Evolutionary conservation across 78 protist genomes (phyloP).

Genomic region (Tieghemostelium lacteum): DNA sequence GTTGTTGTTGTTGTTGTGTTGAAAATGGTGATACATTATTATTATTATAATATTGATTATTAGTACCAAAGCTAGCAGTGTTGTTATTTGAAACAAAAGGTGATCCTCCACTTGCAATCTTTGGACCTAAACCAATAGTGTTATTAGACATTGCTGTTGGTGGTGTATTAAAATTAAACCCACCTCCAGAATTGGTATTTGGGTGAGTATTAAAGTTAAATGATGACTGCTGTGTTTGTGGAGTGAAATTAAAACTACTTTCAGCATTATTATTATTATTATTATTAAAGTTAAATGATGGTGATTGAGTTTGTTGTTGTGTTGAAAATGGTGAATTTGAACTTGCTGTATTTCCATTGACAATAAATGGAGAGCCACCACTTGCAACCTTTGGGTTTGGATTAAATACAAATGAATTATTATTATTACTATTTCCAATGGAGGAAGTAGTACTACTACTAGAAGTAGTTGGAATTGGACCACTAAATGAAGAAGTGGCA

Average conservation of each 20-base stretch:
- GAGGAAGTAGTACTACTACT: not conserved
- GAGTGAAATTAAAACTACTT: too few species aligned
- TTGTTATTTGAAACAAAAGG: not conserved
- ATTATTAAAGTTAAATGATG: not conserved
- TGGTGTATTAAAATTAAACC: not conserved
- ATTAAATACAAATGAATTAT: not conserved
- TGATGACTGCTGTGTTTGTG: too few species aligned
- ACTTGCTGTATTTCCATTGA: not conserved
- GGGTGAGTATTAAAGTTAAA: too few species aligned
- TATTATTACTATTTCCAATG: not conserved
- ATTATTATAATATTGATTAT: too few species aligned
- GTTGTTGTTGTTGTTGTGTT: too few species aligned
- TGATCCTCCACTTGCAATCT: not conserved
- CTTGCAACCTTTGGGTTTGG: not conserved
- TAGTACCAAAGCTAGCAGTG: not conserved
- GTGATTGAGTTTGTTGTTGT: not conserved
- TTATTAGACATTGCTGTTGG: not conserved
- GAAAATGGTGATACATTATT: too few species aligned
- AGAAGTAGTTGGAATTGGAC: not conserved
- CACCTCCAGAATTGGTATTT: too few species aligned
- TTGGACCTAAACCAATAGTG: not conserved
- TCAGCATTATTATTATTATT: too few species aligned
- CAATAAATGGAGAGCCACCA: not conserved
- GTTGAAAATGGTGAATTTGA: too few species aligned
- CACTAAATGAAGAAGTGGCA: slow-evolving; percentile 28